These are phyloP conservation scores for Mortierella sp. DNA, from an alignment of 371 early-diverging fungal genomes.

Conservation along the genomic window DNA sequence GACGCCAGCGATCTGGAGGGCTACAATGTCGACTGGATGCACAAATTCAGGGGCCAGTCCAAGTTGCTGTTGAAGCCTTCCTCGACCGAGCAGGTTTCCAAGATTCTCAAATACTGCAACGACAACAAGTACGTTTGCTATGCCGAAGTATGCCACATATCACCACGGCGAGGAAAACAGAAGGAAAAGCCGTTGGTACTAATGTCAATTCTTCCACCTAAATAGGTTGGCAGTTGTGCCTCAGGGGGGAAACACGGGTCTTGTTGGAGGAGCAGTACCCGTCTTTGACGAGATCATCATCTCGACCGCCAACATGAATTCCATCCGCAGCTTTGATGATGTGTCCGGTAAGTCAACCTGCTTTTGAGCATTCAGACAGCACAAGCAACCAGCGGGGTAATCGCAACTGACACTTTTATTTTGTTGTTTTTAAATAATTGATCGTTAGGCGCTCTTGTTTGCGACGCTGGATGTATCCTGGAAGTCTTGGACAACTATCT, in stretches of 20 bases:
- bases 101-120: slow-evolving; percentile 91
- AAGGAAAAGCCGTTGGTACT: background rate
- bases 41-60: slow-evolving; percentile 89
- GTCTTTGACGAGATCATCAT: slow-evolving; percentile 95
- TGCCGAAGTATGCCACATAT: background rate
- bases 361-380: background rate
- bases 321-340: slow-evolving; percentile 83
- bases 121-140: slow-evolving; percentile 66
- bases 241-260: slow-evolving; percentile 97
- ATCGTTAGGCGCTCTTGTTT: slow-evolving; percentile 76
- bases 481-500: slow-evolving; percentile 86
- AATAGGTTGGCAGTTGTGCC: slow-evolving; percentile 92
- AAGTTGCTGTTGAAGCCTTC: slow-evolving; percentile 88
- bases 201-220: background rate
- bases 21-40: slow-evolving; percentile 94
- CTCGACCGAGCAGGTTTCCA: slow-evolving; percentile 86
- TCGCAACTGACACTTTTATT: background rate
- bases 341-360: slow-evolving; percentile 71
- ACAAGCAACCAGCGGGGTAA: background rate
- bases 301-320: slow-evolving; percentile 80
- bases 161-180: background rate
- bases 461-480: slow-evolving; percentile 93
- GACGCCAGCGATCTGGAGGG: slow-evolving; percentile 70
- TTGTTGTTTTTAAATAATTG: background rate
- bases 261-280: slow-evolving; percentile 91